Percentiles rank a stretch among this genome's conserved stretches.
Conservation (phyloP, 2,329 filamentous ascomycete species). For the Fusarium tuaranense region DNA sequence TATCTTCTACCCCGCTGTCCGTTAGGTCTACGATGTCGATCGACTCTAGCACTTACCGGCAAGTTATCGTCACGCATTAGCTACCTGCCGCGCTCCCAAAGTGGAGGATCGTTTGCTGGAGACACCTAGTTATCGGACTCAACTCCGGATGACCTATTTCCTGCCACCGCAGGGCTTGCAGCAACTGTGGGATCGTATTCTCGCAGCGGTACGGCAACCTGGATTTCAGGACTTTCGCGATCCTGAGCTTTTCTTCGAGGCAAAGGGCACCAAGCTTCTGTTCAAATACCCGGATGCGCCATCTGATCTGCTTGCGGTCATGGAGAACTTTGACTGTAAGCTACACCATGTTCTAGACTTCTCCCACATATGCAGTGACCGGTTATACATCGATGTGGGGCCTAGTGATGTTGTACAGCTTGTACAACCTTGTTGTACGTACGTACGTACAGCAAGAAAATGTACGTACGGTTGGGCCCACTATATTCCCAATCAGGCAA, state of each 20-base stretch:
- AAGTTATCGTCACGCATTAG: conserved; percentile 23
- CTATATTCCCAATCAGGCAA: background rate
- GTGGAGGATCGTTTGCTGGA: conserved; percentile 6
- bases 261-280: background rate
- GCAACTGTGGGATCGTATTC: conserved; percentile 9
- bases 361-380: background rate
- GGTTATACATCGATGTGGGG: background rate
- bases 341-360: background rate
- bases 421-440: background rate
- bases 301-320: background rate
- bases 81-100: conserved; percentile 8
- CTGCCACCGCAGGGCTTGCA: conserved; percentile 3
- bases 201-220: conserved; percentile 1
- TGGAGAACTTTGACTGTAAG: background rate
- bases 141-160: conserved; percentile 8
- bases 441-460: background rate
- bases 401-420: background rate
- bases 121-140: conserved; percentile 7
- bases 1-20: conserved; percentile 22
- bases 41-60: conserved; percentile 14
- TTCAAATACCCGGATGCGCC: background rate
- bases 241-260: background rate
- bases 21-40: conserved; percentile 11
- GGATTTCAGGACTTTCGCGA: conserved; percentile 7
- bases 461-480: background rate